phyloP scores from a whole-genome alignment of 2,329 filamentous ascomycete genomes.

The Aspergillus fijiensis region DNA sequence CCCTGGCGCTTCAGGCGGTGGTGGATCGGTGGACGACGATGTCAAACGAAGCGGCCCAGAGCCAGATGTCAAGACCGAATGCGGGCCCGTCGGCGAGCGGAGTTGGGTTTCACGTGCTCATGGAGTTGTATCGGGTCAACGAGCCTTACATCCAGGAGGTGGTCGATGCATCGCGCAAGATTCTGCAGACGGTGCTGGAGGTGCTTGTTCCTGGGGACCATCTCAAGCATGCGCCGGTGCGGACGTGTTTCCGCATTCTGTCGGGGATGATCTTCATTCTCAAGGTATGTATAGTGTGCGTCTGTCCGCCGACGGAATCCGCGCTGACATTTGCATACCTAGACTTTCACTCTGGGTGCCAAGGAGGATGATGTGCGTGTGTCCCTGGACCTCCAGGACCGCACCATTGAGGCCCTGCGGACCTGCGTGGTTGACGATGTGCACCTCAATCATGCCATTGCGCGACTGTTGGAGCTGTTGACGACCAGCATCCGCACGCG shows the following conservation, averaged over 20 bases:
- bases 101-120: conserved; percentile 40
- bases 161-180: conserved; percentile 60
- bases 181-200: conserved; percentile 60
- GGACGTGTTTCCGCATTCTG: conserved; percentile 64
- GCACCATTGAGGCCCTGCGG: conserved; percentile 58
- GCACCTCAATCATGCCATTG: conserved; percentile 62
- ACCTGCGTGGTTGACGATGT: conserved; percentile 66
- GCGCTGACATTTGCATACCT: conserved; percentile 8
- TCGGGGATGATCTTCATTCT: conserved; percentile 65
- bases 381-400: conserved; percentile 58
- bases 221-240: conserved; percentile 62
- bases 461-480: conserved; percentile 59
- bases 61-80: conserved; percentile 27
- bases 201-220: conserved; percentile 58
- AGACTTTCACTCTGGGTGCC: conserved; percentile 63
- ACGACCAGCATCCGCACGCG: conserved; percentile 58
- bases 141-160: conserved; percentile 63
- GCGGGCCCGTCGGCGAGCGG: conserved; percentile 31
- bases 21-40: conserved; percentile 88
- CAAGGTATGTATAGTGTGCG: conserved; percentile 46
- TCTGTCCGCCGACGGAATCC: background rate
- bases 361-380: conserved; percentile 62
- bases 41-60: conserved; percentile 40
- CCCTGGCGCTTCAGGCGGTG: conserved; percentile 87
- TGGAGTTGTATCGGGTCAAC: conserved; percentile 57